phyloP scores from a whole-genome alignment of 495 filamentous ascomycete genomes.

The Xylaria grammica region DNA sequence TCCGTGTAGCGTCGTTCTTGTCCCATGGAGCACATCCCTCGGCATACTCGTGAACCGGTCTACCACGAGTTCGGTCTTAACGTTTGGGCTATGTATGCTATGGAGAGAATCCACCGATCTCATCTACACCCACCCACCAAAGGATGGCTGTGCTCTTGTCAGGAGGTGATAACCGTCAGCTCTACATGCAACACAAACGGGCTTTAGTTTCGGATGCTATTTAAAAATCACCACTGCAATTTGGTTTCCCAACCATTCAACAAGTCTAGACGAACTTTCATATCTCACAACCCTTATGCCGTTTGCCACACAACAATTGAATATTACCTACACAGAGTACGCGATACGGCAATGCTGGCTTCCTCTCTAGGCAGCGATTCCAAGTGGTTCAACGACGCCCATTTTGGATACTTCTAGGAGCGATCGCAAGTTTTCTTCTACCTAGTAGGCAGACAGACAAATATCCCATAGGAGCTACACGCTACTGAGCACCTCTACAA shows the following conservation, averaged over 20 bases:
- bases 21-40: background rate
- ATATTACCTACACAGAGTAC: background rate
- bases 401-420: too few relatives aligned
- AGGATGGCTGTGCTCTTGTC: background rate
- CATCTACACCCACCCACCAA: too few relatives aligned
- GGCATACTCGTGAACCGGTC: background rate
- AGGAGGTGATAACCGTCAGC: background rate
- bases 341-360: too few relatives aligned
- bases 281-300: background rate
- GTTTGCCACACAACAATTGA: background rate
- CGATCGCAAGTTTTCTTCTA: too few relatives aligned
- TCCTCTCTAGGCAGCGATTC: too few relatives aligned
- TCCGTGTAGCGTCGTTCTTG: background rate
- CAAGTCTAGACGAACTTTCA: background rate
- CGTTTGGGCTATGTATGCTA: background rate
- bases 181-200: background rate
- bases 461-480: too few relatives aligned
- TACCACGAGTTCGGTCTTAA: conserved; percentile 3
- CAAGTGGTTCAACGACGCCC: too few relatives aligned
- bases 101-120: too few relatives aligned
- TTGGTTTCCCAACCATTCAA: background rate
- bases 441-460: too few relatives aligned
- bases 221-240: background rate
- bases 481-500: too few relatives aligned
- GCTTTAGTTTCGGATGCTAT: background rate